These are phyloP conservation scores for Digitaria exilis DNA, from an alignment of 202 grass and related monocot genomes.

Conservation along the genomic window DNA sequence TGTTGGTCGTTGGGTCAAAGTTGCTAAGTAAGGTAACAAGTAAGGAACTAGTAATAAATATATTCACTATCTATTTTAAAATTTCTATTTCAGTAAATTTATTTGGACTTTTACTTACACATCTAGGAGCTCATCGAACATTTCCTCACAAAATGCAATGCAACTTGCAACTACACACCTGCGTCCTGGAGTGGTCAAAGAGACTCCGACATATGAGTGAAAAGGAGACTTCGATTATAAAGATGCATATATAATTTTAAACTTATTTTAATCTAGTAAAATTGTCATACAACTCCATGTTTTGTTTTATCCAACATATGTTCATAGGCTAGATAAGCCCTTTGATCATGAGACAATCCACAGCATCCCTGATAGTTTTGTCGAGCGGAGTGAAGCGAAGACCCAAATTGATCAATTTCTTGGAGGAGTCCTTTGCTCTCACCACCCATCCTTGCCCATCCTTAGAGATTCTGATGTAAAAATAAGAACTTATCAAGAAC, in stretches of 20 bases:
- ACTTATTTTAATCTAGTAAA: neutral
- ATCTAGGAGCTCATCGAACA: too few relatives aligned
- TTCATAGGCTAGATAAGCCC: constrained; percentile 27
- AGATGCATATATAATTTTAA: neutral
- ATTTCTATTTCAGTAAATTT: too few relatives aligned
- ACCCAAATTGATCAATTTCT: constrained; percentile 60
- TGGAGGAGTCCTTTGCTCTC: constrained; percentile 43
- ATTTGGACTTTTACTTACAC: too few relatives aligned
- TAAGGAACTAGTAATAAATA: too few relatives aligned
- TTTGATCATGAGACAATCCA: constrained; percentile 56
- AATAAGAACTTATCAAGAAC: neutral
- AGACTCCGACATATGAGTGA: too few relatives aligned
- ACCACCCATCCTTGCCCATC: constrained; percentile 59
- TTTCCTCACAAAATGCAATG: too few relatives aligned
- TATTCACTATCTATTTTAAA: too few relatives aligned
- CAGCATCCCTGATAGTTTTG: constrained; percentile 44
- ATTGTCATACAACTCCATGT: neutral
- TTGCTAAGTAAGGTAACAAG: too few relatives aligned
- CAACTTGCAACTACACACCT: too few relatives aligned
- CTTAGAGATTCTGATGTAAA: constrained; percentile 42
- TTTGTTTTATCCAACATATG: neutral
- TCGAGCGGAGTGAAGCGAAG: constrained; percentile 50
- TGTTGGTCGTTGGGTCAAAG: too few relatives aligned
- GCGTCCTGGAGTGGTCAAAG: too few relatives aligned
- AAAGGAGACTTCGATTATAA: neutral